phyloP scores from a whole-genome alignment of 2,329 filamentous ascomycete species.

The Colletotrichum sp. region DNA sequence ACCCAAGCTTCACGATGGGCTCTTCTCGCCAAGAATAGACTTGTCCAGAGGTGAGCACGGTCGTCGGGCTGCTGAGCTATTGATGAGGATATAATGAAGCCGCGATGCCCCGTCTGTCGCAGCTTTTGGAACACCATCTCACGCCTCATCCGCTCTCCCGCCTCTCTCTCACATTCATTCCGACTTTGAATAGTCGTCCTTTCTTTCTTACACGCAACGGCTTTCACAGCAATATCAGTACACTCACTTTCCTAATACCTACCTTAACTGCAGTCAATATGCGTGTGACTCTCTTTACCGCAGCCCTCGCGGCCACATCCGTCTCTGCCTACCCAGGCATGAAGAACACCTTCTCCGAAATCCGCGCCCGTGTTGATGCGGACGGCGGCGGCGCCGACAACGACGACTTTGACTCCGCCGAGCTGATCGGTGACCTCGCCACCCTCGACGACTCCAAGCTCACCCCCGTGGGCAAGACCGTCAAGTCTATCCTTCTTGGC shows the following conservation, averaged over 20 bases:
- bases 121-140: neutral
- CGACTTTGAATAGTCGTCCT: neutral
- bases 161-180: neutral
- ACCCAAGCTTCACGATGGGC: neutral
- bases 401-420: conserved; percentile 7
- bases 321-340: conserved; percentile 22
- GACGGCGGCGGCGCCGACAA: conserved; percentile 1
- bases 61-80: neutral
- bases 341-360: conserved; percentile 21
- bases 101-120: neutral
- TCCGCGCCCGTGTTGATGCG: conserved; percentile 16
- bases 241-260: neutral
- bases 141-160: neutral
- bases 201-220: neutral
- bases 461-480: conserved; percentile 36
- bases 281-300: conserved; percentile 9
- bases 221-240: neutral
- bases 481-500: conserved; percentile 41
- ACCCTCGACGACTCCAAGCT: conserved; percentile 32
- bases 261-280: conserved; percentile 26
- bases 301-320: conserved; percentile 15
- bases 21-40: conserved; percentile 1
- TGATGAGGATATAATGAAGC: conserved; percentile 8
- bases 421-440: conserved; percentile 42
- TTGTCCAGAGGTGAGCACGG: neutral